Evolutionary conservation across 2,329 filamentous ascomycete species (phyloP).

Genomic region (Colletotrichum karsti): DNA sequence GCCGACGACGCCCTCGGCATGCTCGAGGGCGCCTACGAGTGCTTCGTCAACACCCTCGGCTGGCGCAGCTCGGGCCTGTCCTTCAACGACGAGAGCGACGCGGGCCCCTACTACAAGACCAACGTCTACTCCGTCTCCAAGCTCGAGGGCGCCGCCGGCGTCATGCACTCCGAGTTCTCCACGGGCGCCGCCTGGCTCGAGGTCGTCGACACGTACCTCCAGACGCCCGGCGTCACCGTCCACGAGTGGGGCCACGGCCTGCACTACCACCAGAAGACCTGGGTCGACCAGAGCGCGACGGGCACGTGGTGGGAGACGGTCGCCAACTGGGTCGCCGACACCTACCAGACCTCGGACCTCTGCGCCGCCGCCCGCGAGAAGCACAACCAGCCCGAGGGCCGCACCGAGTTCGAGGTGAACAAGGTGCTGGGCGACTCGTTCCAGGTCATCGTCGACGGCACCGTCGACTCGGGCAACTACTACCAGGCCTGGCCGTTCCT

Average conservation of each 20-base stretch:
- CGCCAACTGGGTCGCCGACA: slow-evolving; percentile 59
- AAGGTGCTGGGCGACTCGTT: slow-evolving; percentile 57
- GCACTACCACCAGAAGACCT: slow-evolving; percentile 52
- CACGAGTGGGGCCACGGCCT: slow-evolving; percentile 60
- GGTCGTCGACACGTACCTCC: slow-evolving; percentile 49
- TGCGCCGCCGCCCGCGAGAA: slow-evolving; percentile 49
- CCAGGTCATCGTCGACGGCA: slow-evolving; percentile 58
- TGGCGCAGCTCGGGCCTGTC: slow-evolving; percentile 49
- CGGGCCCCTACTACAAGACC: slow-evolving; percentile 53
- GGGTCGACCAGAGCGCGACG: slow-evolving; percentile 54
- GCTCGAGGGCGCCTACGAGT: slow-evolving; percentile 55
- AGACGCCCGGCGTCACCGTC: slow-evolving; percentile 49
- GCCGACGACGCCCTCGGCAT: slow-evolving; percentile 42
- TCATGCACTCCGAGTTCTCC: slow-evolving; percentile 48
- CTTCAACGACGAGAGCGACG: slow-evolving; percentile 40
- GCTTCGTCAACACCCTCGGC: slow-evolving; percentile 45
- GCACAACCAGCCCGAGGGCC: slow-evolving; percentile 42
- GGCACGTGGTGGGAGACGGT: slow-evolving; percentile 62
- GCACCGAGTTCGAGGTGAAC: slow-evolving; percentile 49
- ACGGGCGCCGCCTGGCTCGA: slow-evolving; percentile 53
- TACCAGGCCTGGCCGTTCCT: slow-evolving; percentile 63
- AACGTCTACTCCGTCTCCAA: slow-evolving; percentile 52
- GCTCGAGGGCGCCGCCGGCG: slow-evolving; percentile 48
- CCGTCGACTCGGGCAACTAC: slow-evolving; percentile 51
- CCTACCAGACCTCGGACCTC: slow-evolving; percentile 52